Evolutionary conservation across 2,329 filamentous ascomycete species (phyloP).

Genomic region (Monilinia laxa): DNA sequence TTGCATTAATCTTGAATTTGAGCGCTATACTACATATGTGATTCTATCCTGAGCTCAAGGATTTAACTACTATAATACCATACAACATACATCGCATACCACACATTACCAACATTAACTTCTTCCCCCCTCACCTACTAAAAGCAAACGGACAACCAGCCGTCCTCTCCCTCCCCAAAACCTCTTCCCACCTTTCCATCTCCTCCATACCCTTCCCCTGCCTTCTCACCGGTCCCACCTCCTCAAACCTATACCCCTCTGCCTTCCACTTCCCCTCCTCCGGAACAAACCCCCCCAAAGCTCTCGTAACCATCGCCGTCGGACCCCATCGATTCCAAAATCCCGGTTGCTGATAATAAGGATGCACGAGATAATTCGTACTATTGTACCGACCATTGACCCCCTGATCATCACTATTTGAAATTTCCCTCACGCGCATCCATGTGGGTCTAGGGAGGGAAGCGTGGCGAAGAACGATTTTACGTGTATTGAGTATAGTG

Average conservation of each 20-base stretch:
- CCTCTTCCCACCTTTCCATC: constrained; percentile 44
- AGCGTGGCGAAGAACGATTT: constrained; percentile 57
- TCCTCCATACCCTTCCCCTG: constrained; percentile 53
- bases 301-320: constrained; percentile 49
- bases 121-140: too few species aligned
- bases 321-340: constrained; percentile 64
- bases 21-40: too few species aligned
- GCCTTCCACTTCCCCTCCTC: constrained; percentile 48
- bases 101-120: neutral
- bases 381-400: constrained; percentile 52
- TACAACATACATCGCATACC: neutral
- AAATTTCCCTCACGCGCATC: constrained; percentile 44
- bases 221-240: constrained; percentile 61
- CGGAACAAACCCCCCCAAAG: constrained; percentile 48
- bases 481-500: constrained; percentile 51
- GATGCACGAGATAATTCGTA: constrained; percentile 57
- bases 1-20: too few species aligned
- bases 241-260: constrained; percentile 45
- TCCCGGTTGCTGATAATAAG: constrained; percentile 62
- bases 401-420: constrained; percentile 50
- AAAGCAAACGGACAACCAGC: constrained; percentile 50
- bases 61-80: too few species aligned
- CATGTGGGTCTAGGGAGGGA: constrained; percentile 54
- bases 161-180: constrained; percentile 42
- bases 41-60: too few species aligned